These are phyloP conservation scores for Penicillium sp. DNA, from an alignment of 2,329 filamentous ascomycete genomes.

Conservation along the genomic window DNA sequence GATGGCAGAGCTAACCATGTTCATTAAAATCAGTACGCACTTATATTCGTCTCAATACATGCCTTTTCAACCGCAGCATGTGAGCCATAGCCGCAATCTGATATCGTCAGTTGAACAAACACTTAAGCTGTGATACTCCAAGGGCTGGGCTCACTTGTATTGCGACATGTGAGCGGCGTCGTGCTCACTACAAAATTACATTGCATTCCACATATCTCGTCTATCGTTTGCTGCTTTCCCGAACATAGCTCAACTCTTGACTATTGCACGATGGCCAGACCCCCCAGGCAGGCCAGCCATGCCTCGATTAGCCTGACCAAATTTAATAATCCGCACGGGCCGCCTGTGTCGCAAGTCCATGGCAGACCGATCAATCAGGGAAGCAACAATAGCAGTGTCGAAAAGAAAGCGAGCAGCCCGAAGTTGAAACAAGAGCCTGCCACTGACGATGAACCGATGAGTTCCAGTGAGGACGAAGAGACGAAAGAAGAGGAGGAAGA, in stretches of 20 bases:
- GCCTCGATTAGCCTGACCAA: slow-evolving; percentile 22
- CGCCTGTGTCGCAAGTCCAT: slow-evolving; percentile 23
- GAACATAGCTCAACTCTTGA: not conserved
- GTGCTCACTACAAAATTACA: not conserved
- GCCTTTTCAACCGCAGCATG: no score
- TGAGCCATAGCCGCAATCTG: no score
- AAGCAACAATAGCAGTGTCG: slow-evolving; percentile 5
- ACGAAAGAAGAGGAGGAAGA: not conserved
- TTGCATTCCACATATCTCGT: not conserved
- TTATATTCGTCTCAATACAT: no score
- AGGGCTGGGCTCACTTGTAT: not conserved
- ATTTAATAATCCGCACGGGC: slow-evolving; percentile 10
- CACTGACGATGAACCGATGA: slow-evolving; percentile 33
- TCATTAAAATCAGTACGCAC: no score
- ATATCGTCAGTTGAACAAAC: no score
- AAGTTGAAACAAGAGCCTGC: slow-evolving; percentile 21
- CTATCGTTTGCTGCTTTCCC: not conserved
- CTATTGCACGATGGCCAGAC: slow-evolving; percentile 11
- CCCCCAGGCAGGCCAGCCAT: slow-evolving; percentile 19
- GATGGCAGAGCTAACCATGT: no score
- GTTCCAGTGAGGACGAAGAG: slow-evolving; percentile 28
- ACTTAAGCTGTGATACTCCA: no score
- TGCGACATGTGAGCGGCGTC: not conserved
- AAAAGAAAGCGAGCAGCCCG: not conserved
- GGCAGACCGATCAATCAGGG: slow-evolving; percentile 7